Percentiles rank a stretch among this genome's conserved stretches.
Evolutionary conservation across 192 early-diverging fungal species (phyloP).

Genomic region (Spizellomyces punctatus): DNA sequence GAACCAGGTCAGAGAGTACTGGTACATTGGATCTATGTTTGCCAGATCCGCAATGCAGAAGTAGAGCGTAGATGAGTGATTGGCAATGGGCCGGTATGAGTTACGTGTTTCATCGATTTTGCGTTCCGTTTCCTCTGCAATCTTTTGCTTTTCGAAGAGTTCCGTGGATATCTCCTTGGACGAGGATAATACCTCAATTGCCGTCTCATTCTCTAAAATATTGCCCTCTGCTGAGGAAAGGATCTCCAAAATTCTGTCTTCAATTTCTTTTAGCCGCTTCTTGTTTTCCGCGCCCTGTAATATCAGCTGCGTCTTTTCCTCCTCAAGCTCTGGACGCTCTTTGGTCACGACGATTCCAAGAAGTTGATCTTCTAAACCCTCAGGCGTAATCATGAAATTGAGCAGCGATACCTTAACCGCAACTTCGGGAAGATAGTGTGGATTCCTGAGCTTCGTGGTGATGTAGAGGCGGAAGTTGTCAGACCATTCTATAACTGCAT

Average conservation of each 20-base stretch:
- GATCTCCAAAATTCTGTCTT: constrained; percentile 65
- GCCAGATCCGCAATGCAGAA: constrained; percentile 71
- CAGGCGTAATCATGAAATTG: constrained; percentile 74
- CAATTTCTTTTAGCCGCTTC: constrained; percentile 65
- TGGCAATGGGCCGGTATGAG: constrained; percentile 68
- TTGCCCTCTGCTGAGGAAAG: constrained; percentile 66
- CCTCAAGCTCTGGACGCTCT: constrained; percentile 67
- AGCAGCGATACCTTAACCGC: constrained; percentile 66
- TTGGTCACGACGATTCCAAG: constrained; percentile 66
- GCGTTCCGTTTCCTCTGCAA: constrained; percentile 68
- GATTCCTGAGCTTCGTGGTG: constrained; percentile 67
- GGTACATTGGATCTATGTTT: constrained; percentile 73
- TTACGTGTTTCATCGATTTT: constrained; percentile 71
- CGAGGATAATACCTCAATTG: constrained; percentile 62
- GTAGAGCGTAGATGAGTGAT: constrained; percentile 61
- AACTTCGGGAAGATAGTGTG: constrained; percentile 66
- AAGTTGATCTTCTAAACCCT: constrained; percentile 67
- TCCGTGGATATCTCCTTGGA: constrained; percentile 62
- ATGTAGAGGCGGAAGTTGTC: constrained; percentile 63
- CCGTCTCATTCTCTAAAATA: constrained; percentile 68
- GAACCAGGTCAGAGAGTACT: constrained; percentile 70
- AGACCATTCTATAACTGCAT: constrained; percentile 66
- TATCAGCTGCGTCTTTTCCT: constrained; percentile 68
- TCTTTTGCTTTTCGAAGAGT: constrained; percentile 67
- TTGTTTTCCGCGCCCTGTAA: constrained; percentile 66